These are phyloP conservation scores for Cryphonectria nitschkei DNA, from an alignment of 2,329 filamentous ascomycete species.

Conservation along the genomic window DNA sequence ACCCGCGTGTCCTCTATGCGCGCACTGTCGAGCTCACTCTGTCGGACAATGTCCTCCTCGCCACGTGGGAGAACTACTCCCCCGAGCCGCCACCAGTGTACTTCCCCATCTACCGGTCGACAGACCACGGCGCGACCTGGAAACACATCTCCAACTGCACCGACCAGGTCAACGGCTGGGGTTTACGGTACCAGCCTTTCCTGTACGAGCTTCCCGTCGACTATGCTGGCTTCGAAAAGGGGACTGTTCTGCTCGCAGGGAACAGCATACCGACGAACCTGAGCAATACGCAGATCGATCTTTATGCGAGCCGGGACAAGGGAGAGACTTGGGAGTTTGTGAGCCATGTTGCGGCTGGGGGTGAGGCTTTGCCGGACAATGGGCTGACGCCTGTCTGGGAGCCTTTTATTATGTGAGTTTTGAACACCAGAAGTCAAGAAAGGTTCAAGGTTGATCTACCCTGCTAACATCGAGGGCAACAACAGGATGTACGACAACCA, in stretches of 20 bases:
- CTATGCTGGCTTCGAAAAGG: constrained; percentile 61
- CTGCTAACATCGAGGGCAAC: background rate
- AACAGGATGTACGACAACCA: constrained; percentile 56
- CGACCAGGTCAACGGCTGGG: constrained; percentile 67
- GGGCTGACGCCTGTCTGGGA: constrained; percentile 74
- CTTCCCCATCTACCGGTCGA: constrained; percentile 59
- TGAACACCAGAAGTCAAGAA: too few species aligned
- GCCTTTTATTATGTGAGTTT: constrained; percentile 60
- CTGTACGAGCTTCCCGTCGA: constrained; percentile 64
- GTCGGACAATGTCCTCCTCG: constrained; percentile 50
- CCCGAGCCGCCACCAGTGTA: constrained; percentile 57
- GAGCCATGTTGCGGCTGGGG: constrained; percentile 66
- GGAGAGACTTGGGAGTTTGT: constrained; percentile 70
- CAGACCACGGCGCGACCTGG: constrained; percentile 64
- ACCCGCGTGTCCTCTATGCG: constrained; percentile 49
- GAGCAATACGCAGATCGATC: constrained; percentile 67
- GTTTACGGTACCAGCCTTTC: constrained; percentile 71
- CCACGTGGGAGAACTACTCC: constrained; percentile 61
- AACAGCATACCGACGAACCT: constrained; percentile 61
- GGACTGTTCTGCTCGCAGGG: constrained; percentile 66
- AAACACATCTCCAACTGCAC: constrained; percentile 63
- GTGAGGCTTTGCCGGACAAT: constrained; percentile 64
- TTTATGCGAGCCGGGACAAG: constrained; percentile 67
- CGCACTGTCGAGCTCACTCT: constrained; percentile 49
- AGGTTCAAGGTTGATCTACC: background rate